Percentiles rank a stretch among this genome's conserved stretches.
Evolutionary conservation across 441 rosid genomes (phyloP).

Genomic region (Omphalea diandra): DNA sequence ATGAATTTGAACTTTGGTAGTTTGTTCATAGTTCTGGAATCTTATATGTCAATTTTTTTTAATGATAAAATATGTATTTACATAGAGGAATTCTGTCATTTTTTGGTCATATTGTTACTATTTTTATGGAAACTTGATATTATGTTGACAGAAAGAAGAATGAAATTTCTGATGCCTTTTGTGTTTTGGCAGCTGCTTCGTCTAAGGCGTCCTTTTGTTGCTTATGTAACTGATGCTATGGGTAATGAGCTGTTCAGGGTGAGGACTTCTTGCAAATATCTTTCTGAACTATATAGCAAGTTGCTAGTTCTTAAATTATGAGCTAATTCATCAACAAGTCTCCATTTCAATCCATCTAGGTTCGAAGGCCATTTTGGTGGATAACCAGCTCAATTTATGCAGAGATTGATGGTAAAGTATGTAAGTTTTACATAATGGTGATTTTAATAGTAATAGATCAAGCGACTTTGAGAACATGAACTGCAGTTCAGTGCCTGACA

Average conservation of each 20-base stretch:
- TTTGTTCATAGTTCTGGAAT: neutral
- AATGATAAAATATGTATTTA: neutral
- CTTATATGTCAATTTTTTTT: neutral
- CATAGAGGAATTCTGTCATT: neutral
- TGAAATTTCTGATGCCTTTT: neutral
- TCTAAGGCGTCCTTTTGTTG: slow-evolving; percentile 86
- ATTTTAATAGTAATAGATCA: neutral
- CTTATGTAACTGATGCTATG: slow-evolving; percentile 69
- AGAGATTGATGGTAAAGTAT: slow-evolving; percentile 88
- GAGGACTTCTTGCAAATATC: slow-evolving; percentile 25
- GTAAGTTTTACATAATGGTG: slow-evolving; percentile 21
- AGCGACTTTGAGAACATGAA: slow-evolving; percentile 14
- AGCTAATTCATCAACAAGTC: slow-evolving; percentile 29
- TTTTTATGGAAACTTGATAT: neutral
- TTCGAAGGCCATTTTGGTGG: slow-evolving; percentile 98
- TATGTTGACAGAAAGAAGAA: neutral
- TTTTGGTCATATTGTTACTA: neutral
- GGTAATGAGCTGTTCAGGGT: slow-evolving; percentile 86
- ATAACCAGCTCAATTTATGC: slow-evolving; percentile 90
- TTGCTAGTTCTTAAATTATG: slow-evolving; percentile 22
- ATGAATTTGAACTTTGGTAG: neutral
- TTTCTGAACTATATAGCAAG: slow-evolving; percentile 15
- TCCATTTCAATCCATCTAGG: slow-evolving; percentile 48
- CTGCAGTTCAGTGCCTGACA: slow-evolving; percentile 13
- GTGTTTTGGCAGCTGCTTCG: slow-evolving; percentile 66